Evolutionary conservation across 352 stramenopile species (phyloP).

Genomic region (Pythium apleroticum): DNA sequence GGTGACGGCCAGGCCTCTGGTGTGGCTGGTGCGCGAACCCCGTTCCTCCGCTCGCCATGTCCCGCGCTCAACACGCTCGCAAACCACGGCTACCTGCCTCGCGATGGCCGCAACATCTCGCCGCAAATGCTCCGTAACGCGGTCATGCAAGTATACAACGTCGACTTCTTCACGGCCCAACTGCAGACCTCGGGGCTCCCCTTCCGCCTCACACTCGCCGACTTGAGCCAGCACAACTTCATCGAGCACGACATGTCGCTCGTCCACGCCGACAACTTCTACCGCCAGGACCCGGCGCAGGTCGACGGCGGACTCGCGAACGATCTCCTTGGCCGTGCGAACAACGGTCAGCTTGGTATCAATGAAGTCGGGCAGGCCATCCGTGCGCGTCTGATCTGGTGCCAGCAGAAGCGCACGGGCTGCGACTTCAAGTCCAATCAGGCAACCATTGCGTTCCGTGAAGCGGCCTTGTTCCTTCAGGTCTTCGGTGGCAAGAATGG

Average conservation of each 20-base stretch:
- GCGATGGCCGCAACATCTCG: slow-evolving; percentile 34
- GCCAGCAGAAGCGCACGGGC: slow-evolving; percentile 27
- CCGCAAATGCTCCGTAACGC: slow-evolving; percentile 25
- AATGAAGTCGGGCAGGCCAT: slow-evolving; percentile 20
- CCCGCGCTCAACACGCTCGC: slow-evolving; percentile 49
- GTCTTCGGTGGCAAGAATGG: neutral
- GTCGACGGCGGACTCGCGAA: slow-evolving; percentile 32
- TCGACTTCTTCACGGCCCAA: slow-evolving; percentile 33
- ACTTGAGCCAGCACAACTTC: slow-evolving; percentile 44
- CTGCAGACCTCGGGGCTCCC: neutral
- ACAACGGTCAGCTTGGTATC: neutral
- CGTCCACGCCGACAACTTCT: slow-evolving; percentile 37
- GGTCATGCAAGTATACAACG: slow-evolving; percentile 38
- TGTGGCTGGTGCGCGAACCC: neutral
- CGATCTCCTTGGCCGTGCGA: slow-evolving; percentile 27
- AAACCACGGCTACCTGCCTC: slow-evolving; percentile 41
- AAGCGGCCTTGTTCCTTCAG: slow-evolving; percentile 1
- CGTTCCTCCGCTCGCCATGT: slow-evolving; percentile 38
- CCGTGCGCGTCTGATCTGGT: slow-evolving; percentile 14
- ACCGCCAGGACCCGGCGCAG: slow-evolving; percentile 32
- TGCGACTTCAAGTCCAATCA: slow-evolving; percentile 9
- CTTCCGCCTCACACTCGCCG: slow-evolving; percentile 38
- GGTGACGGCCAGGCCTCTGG: slow-evolving; percentile 17
- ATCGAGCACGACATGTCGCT: slow-evolving; percentile 57
- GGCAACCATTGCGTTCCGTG: neutral